Base-by-base conservation (phyloP, 140 eudicot genomes). In the Cichorium intybus region DNA sequence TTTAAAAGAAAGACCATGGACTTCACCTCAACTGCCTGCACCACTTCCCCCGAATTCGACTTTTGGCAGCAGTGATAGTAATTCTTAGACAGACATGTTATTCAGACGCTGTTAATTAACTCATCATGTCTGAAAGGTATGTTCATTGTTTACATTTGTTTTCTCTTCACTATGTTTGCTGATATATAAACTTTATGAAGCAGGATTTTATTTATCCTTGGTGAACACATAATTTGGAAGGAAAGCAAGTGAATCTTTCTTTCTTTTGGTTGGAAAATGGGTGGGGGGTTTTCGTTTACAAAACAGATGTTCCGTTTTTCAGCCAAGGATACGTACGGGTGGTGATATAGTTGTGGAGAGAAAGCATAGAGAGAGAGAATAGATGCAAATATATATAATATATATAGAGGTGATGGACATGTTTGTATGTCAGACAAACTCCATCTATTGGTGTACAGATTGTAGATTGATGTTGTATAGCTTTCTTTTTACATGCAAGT, bases 11-110 rank as follows among this genome's bases (percentile, higher is more conserved):
- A 43, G 66, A 0, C 64, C 81, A 7, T 71, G 75, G 84, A 79
- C 93, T 33, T 86, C 94, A 50, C 86, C 83, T 65, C 95, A 78
- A 51, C 56, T 80, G 77, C 88, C 87, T 28, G 74, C 87, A 55
- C 66, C 92, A 2, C 73, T 83, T 68, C 80, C 93, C 61, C 76
- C 69, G 9, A 81, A 74, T 54, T 80, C 99, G 0, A 77, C 82
- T 63, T 90, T 94, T 72, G 97, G 99, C 28, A 84, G 84, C 79
- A 68, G 76, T 78, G 71, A 45, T 43, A 15, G 53, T 56, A 43
- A 50, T 20, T 52, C 35, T 11, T 68, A 66, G 47, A 71, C 67
- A 27, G n/a, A n/a, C 21, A 3, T 35, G 14, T n/a, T 53, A 37
- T 7, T 70, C 50, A 14, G 52, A 35, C 31, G 37, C 35, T n/a